phyloP scores from a whole-genome alignment of 2,329 filamentous ascomycete genomes.

The Verticillium tricorpus region DNA sequence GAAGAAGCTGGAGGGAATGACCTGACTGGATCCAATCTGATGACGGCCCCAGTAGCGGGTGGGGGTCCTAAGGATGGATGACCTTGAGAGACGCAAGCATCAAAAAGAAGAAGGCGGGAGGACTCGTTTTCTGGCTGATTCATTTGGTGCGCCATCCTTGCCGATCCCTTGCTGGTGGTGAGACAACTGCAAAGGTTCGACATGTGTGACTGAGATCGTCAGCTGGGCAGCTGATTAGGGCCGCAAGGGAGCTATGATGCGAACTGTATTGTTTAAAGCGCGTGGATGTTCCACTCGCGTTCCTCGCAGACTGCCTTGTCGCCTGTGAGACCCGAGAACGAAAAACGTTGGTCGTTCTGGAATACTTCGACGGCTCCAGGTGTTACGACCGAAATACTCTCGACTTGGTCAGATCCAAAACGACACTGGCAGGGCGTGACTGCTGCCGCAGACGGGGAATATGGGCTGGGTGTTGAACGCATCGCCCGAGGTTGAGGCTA shows the following conservation, averaged over 20 bases:
- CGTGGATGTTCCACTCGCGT: neutral
- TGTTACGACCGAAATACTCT: neutral
- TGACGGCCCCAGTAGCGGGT: neutral
- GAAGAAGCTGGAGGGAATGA: neutral
- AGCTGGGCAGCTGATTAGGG: neutral
- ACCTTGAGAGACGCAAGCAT: neutral
- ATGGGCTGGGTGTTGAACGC: slow-evolving; percentile 51
- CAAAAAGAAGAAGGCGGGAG: neutral
- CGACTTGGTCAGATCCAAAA: neutral
- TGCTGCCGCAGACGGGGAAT: slow-evolving; percentile 3
- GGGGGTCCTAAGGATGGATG: neutral
- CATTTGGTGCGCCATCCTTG: neutral
- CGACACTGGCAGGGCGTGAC: neutral
- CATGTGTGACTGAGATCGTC: neutral
- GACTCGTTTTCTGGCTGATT: neutral
- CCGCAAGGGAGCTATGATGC: neutral
- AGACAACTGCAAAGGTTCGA: neutral
- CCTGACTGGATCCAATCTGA: neutral
- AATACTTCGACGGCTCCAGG: neutral
- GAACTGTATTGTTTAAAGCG: neutral
- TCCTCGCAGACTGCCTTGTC: neutral
- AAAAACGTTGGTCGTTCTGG: neutral
- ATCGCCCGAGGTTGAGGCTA: slow-evolving; percentile 36
- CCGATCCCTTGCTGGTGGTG: neutral
- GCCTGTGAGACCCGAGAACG: neutral